Base-by-base conservation (phyloP, 345 rosid genomes). In the Eucalyptus albens region DNA sequence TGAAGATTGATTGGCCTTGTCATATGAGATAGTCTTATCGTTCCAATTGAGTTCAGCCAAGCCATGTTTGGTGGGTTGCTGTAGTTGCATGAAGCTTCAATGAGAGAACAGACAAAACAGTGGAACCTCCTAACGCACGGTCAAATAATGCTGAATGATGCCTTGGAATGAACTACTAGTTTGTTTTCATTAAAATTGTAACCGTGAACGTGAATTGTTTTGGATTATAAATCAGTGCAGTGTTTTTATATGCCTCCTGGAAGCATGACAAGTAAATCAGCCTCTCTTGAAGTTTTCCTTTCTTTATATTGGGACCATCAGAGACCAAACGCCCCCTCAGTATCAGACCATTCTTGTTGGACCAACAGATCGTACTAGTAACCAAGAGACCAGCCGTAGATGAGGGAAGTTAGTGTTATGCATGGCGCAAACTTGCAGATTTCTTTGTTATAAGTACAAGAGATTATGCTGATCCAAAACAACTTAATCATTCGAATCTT, bases 361-460 rank as follows among this genome's bases (percentile, higher is more conserved):
- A 67, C 42, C 80, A 67, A 33, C 80, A 67, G 80, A 67, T 31
- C 1, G 10, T 31, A 67, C 19, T 67, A 31, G 80, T 67, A 31
- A 31, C 19, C 42, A 67, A 67, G 80, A 16, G 42, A 67, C 22
- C 22, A 67, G 42, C 80, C 80, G 22, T 31, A n/a, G 42, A 67
- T 67, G 80, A 67, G 22, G 22, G 80, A 67, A 67, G 42, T 3
- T 31, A 16, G 80, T 31, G 80, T 67, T 31, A n/a, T 67, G 80
- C 37, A 72, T 0, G 26, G 44, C 82, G 1, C 0, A 0, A 11
- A 33, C 40, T 0, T 10, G 82, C 0, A 72, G 44, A 72, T 72
- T 72, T 17, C 26, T 65, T 69, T 31, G 80, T 69, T 31, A 4
- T 69, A 17, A 8, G 1, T 33, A 69, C 37, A 17, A 33, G 21